Evolutionary conservation across 2,329 filamentous ascomycete species (phyloP), one percentile per base, ranked within the genome.

Genomic region (Aspergillus piperis): DNA sequence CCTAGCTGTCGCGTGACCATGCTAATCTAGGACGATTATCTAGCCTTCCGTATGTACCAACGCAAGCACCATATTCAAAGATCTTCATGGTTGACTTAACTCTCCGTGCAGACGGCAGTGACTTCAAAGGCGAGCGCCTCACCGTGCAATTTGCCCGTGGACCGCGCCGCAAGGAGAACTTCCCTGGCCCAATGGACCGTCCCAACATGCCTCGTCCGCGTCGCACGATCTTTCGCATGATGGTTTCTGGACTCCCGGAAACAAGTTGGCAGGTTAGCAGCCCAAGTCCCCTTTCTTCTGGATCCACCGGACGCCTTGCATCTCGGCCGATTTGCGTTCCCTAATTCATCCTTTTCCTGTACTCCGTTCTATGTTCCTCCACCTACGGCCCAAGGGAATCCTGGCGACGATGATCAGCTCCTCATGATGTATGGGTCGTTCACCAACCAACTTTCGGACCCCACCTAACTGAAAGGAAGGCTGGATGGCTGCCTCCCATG

Each of bases 261-360:
- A 99, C 95, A 85, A 97, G 93, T 88, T 99, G 95, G 95, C 95
- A 99, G 95, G 95, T 99, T 90, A 95, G 95, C 90, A 75, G 68
- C 66, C 71, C 71, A 74, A 66, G 55, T 66, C 69, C 69, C 69
- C 70, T 72, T 64, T 60, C 58, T 60, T 65, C 61, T 67, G 71
- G 70, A 73, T 66, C 52, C 58, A 67, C 61, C 57, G 70, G 66
- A 70, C 52, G 57, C 55, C 58, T 59, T 55, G 53, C 54, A 53
- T 57, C 49, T 59, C 62, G 62, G 65, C 61, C 63, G 44, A 57
- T 61, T 10, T 50, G 19, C 61, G 58, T 42, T 61, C 60, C 68
- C 67, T 71, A 54, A 61, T 59, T 36, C 44, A 15, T 17, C 27
- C 17, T 48, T 58, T 38, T 23, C 39, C 5, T 52, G 19, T 49